phyloP scores from a whole-genome alignment of 2,329 filamentous ascomycete genomes.

The Pseudofabraea citricarpa region DNA sequence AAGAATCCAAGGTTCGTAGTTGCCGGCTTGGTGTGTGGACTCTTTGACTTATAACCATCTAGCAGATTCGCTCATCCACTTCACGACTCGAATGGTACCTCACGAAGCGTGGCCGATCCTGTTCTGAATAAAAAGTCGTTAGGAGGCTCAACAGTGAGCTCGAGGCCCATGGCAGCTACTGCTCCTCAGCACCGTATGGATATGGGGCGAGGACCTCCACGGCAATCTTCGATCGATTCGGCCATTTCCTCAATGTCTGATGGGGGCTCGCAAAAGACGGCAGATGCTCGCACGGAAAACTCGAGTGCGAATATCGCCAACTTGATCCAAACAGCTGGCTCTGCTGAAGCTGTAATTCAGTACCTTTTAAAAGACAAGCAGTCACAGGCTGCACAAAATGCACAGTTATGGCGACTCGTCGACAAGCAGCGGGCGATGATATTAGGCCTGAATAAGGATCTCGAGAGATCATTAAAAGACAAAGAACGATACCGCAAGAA shows the following conservation, averaged over 20 bases:
- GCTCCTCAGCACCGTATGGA: conserved; percentile 22
- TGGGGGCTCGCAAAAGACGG: conserved; percentile 52
- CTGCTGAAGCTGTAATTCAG: conserved; percentile 81
- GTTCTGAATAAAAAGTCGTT: conserved; percentile 18
- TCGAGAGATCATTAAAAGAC: conserved; percentile 86
- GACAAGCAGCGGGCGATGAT: conserved; percentile 97
- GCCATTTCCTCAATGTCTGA: conserved; percentile 75
- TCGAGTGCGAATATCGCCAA: conserved; percentile 69
- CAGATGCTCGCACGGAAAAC: conserved; percentile 36
- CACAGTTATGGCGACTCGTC: conserved; percentile 89
- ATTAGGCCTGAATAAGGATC: conserved; percentile 86
- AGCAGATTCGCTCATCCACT: conserved; percentile 17
- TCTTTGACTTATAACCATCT: conserved; percentile 2
- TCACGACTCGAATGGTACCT: conserved; percentile 24
- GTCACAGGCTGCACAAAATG: conserved; percentile 81
- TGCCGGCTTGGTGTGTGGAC: background rate
- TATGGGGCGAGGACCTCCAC: conserved; percentile 39
- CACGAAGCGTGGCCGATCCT: conserved; percentile 29
- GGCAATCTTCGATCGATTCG: conserved; percentile 89
- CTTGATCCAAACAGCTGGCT: conserved; percentile 80
- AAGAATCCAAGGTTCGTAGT: conserved; percentile 18
- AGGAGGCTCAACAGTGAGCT: conserved; percentile 15
- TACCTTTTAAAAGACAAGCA: conserved; percentile 90
- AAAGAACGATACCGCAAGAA: conserved; percentile 93
- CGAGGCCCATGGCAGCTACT: conserved; percentile 22